These are phyloP conservation scores for Verticillium isaacii DNA, from an alignment of 2,329 filamentous ascomycete species.

Conservation along the genomic window DNA sequence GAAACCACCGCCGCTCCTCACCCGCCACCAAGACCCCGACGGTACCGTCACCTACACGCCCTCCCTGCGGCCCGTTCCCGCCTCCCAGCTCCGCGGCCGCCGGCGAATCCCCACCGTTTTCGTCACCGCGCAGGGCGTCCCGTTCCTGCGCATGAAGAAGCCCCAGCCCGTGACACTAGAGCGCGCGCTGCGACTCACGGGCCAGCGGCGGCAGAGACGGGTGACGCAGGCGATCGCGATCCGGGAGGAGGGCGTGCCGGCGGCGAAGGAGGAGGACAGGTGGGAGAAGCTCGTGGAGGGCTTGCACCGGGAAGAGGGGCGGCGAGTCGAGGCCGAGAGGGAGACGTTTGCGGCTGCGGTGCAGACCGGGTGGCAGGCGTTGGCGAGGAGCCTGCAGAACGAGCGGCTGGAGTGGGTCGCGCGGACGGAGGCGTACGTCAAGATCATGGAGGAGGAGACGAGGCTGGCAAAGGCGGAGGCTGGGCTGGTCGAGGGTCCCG, in stretches of 20 bases:
- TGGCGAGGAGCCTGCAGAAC: constrained; percentile 20
- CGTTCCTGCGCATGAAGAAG: constrained; percentile 63
- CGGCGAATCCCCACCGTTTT: constrained; percentile 55
- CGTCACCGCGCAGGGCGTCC: constrained; percentile 47
- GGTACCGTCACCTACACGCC: constrained; percentile 43
- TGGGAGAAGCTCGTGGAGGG: constrained; percentile 39
- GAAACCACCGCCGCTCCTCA: constrained; percentile 24
- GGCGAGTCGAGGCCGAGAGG: background rate
- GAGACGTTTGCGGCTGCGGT: constrained; percentile 1
- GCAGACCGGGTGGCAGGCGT: background rate
- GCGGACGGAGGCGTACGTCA: constrained; percentile 32
- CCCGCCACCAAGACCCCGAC: constrained; percentile 25
- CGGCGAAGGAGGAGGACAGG: constrained; percentile 36
- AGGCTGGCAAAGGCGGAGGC: constrained; percentile 12
- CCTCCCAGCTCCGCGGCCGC: constrained; percentile 34
- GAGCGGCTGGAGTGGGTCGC: constrained; percentile 34
- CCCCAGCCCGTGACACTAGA: constrained; percentile 46
- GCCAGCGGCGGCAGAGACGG: constrained; percentile 35
- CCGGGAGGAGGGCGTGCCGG: constrained; percentile 21
- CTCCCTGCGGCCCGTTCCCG: constrained; percentile 42
- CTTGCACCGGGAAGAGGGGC: constrained; percentile 9
- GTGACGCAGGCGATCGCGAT: constrained; percentile 31
- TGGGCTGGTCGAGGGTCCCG: background rate
- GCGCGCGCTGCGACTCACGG: constrained; percentile 41
- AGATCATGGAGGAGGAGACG: constrained; percentile 34